Conservation (phyloP, 1,284 basidiomycete species). For the Bjerkandera adusta region DNA sequence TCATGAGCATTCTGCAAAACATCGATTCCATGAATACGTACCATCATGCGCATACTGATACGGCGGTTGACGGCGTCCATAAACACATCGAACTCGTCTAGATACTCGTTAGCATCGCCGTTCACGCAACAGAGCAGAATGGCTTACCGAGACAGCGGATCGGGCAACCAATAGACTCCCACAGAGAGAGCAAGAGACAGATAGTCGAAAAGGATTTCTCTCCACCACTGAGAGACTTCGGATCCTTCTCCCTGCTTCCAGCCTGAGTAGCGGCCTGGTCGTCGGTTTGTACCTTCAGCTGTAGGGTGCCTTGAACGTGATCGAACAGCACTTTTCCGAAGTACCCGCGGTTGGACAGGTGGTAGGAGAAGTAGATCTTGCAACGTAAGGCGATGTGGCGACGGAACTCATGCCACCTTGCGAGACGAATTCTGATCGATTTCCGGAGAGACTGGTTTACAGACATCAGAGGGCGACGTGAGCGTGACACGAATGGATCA, state of each 20-base stretch:
- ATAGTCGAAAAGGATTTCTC: slow-evolving; percentile 98
- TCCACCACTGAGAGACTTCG: slow-evolving; percentile 84
- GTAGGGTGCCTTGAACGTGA: slow-evolving; percentile 66
- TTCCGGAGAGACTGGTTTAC: slow-evolving; percentile 39
- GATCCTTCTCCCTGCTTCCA: slow-evolving; percentile 65
- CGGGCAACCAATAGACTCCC: slow-evolving; percentile 94
- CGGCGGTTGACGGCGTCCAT: slow-evolving; percentile 93
- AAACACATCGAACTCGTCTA: slow-evolving; percentile 93
- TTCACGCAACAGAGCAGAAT: not conserved
- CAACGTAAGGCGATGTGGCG: slow-evolving; percentile 84
- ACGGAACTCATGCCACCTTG: slow-evolving; percentile 87
- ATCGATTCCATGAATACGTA: slow-evolving; percentile 26
- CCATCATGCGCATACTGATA: slow-evolving; percentile 92
- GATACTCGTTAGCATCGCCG: not conserved
- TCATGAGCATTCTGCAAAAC: slow-evolving; percentile 5
- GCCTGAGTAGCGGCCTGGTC: slow-evolving; percentile 66
- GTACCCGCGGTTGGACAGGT: slow-evolving; percentile 85
- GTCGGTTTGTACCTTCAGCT: slow-evolving; percentile 78
- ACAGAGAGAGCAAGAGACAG: slow-evolving; percentile 88
- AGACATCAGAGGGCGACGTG: not conserved
- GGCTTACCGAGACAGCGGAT: slow-evolving; percentile 86
- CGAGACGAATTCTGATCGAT: slow-evolving; percentile 64
- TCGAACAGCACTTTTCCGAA: slow-evolving; percentile 85
- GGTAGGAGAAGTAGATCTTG: slow-evolving; percentile 78
- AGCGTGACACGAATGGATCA: not conserved